Percentiles rank a stretch among this genome's conserved stretches.
Evolutionary conservation across 2,329 filamentous ascomycete species (phyloP).

Genomic region (Xylogone sp.): DNA sequence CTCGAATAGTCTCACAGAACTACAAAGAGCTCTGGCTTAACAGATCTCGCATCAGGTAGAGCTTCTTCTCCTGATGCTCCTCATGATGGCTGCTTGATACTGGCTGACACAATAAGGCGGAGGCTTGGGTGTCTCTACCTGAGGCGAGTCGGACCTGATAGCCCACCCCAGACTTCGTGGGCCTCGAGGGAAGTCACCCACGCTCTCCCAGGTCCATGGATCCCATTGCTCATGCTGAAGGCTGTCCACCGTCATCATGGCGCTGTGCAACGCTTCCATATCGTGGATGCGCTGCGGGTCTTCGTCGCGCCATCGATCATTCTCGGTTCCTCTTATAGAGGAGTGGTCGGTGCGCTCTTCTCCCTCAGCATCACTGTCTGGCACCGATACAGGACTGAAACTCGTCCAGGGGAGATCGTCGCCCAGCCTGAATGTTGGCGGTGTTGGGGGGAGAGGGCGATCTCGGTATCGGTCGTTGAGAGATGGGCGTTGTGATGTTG

Average conservation of each 20-base stretch:
- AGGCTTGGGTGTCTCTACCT: conserved; percentile 6
- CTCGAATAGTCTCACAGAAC: no score
- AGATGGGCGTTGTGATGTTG: neutral
- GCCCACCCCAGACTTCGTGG: conserved; percentile 28
- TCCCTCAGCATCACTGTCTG: no score
- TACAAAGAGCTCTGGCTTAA: no score
- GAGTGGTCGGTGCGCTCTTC: neutral
- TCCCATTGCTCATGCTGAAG: conserved; percentile 22
- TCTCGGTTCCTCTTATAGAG: conserved; percentile 3
- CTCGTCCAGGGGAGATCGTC: conserved; percentile 27
- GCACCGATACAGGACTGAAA: neutral
- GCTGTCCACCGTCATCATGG: conserved; percentile 30
- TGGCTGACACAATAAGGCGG: conserved; percentile 26
- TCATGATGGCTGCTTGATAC: neutral
- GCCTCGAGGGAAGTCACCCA: conserved; percentile 17
- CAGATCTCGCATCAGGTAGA: no score
- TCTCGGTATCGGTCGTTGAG: neutral
- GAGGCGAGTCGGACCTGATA: conserved; percentile 16
- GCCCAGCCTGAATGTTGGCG: conserved; percentile 26
- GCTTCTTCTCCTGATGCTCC: neutral
- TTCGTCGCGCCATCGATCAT: conserved; percentile 17
- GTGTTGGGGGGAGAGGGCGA: conserved; percentile 23
- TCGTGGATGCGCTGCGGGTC: conserved; percentile 25
- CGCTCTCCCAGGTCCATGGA: conserved; percentile 20
- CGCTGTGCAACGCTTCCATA: conserved; percentile 23